phyloP scores from a whole-genome alignment of 1,284 basidiomycete genomes.

The Jaminaea rosea region DNA sequence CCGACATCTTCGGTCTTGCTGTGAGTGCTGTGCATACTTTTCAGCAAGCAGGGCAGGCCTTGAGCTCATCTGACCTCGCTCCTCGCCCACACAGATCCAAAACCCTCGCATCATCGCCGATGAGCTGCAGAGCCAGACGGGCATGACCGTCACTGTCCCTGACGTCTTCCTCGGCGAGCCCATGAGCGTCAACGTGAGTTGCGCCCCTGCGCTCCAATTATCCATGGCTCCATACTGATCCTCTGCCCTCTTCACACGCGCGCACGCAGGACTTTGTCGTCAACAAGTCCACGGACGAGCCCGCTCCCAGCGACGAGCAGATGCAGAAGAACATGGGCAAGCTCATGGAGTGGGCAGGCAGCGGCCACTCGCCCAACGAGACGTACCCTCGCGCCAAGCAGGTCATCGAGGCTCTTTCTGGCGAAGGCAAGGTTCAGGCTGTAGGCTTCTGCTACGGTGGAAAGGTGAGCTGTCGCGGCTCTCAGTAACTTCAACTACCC shows the following conservation, averaged over 20 bases:
- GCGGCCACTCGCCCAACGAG: slow-evolving; percentile 9
- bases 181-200: slow-evolving; percentile 6
- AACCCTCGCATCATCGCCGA: slow-evolving; percentile 20
- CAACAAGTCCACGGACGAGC: slow-evolving; percentile 3
- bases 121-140: slow-evolving; percentile 9
- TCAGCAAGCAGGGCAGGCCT: background rate
- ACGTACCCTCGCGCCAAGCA: slow-evolving; percentile 11
- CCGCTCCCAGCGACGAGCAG: slow-evolving; percentile 8
- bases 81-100: too few relatives aligned
- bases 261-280: slow-evolving; percentile 1
- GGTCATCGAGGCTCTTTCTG: slow-evolving; percentile 7
- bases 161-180: slow-evolving; percentile 15
- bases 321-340: slow-evolving; percentile 9
- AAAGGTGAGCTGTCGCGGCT: background rate
- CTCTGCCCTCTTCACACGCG: too few relatives aligned
- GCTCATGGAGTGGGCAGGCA: slow-evolving; percentile 11
- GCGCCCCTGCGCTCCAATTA: too few relatives aligned
- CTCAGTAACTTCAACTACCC: background rate
- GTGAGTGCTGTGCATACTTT: too few relatives aligned
- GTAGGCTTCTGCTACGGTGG: slow-evolving; percentile 12
- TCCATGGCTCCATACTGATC: too few relatives aligned
- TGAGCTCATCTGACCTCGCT: background rate
- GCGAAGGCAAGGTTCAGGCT: slow-evolving; percentile 7
- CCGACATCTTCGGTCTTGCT: slow-evolving; percentile 14
- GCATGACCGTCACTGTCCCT: slow-evolving; percentile 12